These are phyloP conservation scores for Tubosaeta sp. DNA, from an alignment of 768 basidiomycete species.

Conservation along the genomic window DNA sequence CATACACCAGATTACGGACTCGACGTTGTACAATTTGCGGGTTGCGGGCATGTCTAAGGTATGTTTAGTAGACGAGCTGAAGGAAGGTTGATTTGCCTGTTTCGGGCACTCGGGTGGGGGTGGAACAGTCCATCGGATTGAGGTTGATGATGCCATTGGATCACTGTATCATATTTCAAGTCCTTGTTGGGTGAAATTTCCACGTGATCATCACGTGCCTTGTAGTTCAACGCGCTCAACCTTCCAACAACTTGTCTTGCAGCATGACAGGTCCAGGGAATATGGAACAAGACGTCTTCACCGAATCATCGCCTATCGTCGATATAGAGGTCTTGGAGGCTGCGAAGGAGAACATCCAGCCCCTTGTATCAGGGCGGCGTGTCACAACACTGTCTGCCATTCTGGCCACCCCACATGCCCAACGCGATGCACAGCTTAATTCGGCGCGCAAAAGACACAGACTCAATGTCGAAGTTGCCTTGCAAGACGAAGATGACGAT, in stretches of 20 bases:
- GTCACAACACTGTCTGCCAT: constrained; percentile 74
- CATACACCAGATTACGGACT: neutral
- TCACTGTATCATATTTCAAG: too few species aligned
- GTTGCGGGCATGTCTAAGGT: too few species aligned
- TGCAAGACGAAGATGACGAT: constrained; percentile 74
- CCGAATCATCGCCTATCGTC: constrained; percentile 47
- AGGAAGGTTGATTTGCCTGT: too few species aligned
- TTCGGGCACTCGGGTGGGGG: too few species aligned
- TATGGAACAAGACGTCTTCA: constrained; percentile 42
- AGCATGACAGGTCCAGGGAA: constrained; percentile 18
- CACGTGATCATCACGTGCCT: constrained; percentile 15
- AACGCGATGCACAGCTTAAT: constrained; percentile 66
- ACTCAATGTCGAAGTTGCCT: constrained; percentile 65
- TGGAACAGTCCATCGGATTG: too few species aligned
- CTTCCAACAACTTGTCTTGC: neutral
- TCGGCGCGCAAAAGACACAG: constrained; percentile 62
- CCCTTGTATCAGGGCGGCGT: constrained; percentile 71
- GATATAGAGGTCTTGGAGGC: constrained; percentile 81
- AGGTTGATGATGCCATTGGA: too few species aligned
- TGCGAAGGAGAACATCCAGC: constrained; percentile 85
- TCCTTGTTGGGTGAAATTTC: too few species aligned
- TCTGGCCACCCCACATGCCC: constrained; percentile 71
- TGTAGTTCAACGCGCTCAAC: constrained; percentile 13
- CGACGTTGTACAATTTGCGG: too few species aligned
- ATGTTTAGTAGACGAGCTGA: too few species aligned